These are phyloP conservation scores for Colletotrichum chlorophyti DNA, from an alignment of 2,329 filamentous ascomycete species.

Conservation along the genomic window DNA sequence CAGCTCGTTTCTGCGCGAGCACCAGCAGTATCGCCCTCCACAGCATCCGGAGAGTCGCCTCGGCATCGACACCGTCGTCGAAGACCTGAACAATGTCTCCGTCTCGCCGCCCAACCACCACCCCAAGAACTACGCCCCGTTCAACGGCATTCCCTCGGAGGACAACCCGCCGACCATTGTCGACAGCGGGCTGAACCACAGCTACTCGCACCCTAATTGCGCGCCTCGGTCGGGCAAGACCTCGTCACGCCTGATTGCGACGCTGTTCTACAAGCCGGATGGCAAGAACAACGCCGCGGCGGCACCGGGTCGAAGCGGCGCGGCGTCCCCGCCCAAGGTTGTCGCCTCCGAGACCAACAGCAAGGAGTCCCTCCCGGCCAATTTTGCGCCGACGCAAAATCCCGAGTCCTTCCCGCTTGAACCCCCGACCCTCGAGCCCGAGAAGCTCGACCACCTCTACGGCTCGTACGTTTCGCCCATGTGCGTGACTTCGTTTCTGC, in stretches of 20 bases:
- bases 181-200: constrained; percentile 68
- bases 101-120: constrained; percentile 40
- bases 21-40: constrained; percentile 68
- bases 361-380: constrained; percentile 52
- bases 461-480: constrained; percentile 70
- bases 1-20: constrained; percentile 67
- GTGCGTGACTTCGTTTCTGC: constrained; percentile 70
- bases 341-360: constrained; percentile 41
- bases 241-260: constrained; percentile 64
- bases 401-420: constrained; percentile 67
- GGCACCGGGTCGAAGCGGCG: constrained; percentile 32
- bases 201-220: constrained; percentile 69
- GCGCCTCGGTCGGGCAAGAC: constrained; percentile 55
- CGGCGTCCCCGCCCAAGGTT: constrained; percentile 42
- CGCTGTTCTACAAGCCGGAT: constrained; percentile 66
- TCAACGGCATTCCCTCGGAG: constrained; percentile 66
- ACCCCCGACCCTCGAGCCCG: constrained; percentile 60
- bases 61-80: constrained; percentile 70
- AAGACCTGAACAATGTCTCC: constrained; percentile 53
- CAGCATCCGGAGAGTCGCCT: constrained; percentile 61
- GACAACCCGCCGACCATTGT: constrained; percentile 66
- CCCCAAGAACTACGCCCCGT: constrained; percentile 51
- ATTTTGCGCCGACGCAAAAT: constrained; percentile 66
- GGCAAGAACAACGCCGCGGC: constrained; percentile 23
- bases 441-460: constrained; percentile 70